phyloP scores from a whole-genome alignment of 768 basidiomycete genomes.

The Suillus tomentosus region DNA sequence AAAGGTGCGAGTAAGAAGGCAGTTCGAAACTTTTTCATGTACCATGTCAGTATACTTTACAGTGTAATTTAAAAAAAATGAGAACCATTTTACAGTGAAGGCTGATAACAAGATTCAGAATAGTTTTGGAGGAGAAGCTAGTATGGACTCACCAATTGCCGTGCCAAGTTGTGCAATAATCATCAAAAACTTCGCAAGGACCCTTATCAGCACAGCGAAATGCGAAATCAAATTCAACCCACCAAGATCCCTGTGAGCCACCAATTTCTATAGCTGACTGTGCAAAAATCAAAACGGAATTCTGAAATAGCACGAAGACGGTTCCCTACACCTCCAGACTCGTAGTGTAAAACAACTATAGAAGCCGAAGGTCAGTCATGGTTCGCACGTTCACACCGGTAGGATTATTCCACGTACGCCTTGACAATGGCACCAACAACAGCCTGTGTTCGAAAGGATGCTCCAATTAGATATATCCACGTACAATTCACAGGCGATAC shows the following conservation, averaged over 20 bases:
- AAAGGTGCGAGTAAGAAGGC: slow-evolving; percentile 43
- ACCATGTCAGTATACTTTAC: not conserved
- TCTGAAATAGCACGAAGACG: slow-evolving; percentile 4
- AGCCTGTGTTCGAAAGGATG: slow-evolving; percentile 35
- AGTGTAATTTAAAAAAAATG: slow-evolving; percentile 12
- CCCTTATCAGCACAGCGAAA: slow-evolving; percentile 5
- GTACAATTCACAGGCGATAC: slow-evolving; percentile 10
- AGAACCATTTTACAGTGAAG: slow-evolving; percentile 47
- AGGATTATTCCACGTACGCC: slow-evolving; percentile 38
- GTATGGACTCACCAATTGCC: slow-evolving; percentile 38
- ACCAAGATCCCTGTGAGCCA: slow-evolving; percentile 49
- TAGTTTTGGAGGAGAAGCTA: not conserved
- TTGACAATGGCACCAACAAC: slow-evolving; percentile 60
- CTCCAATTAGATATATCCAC: slow-evolving; percentile 1
- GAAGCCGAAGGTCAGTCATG: not conserved
- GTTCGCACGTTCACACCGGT: not conserved
- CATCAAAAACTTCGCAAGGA: slow-evolving; percentile 41
- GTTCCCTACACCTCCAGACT: slow-evolving; percentile 59
- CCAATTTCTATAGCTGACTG: slow-evolving; percentile 59
- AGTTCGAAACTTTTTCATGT: slow-evolving; percentile 40
- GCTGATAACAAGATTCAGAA: slow-evolving; percentile 29
- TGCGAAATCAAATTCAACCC: slow-evolving; percentile 19
- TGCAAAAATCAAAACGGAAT: not conserved
- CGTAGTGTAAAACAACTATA: slow-evolving; percentile 57
- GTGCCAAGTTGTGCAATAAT: slow-evolving; percentile 51